Base-by-base conservation (phyloP, 1,284 basidiomycete genomes). In the Boletus sp. region DNA sequence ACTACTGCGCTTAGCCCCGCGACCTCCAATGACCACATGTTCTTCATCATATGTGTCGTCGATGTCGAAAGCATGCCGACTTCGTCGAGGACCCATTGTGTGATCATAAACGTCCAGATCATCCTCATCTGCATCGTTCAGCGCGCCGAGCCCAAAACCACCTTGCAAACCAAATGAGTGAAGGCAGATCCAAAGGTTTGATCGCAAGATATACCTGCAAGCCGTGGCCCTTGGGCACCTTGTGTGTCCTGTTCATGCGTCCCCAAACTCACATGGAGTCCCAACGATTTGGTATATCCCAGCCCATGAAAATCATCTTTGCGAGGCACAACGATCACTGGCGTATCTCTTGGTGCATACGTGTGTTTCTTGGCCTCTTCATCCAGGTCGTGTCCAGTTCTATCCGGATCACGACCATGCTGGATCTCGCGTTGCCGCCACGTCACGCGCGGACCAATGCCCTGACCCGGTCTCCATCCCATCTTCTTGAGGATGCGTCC, bases 401-500 rank as follows among this genome's bases (percentile, higher is more conserved):
- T 75, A 16, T 80, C 78, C 17, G 78, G 74, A 21, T 81, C 82
- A 19, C 74, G 76, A 38, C 83, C 69, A 68, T 91, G 87, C 71
- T 95, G 93, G 21, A 86, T 79, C 65, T 83, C 85, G 43, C 90
- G 85, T 70, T 93, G 88, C 43, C 86, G 82, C 59, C 90, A 84
- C 3, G 93, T 88, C n/a, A 98, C 80, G 10, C 95, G 86, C 2
- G 95, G 94, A 0, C 97, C 97, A 30, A 98, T 86, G 7, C 95
- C 97, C 74, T 97, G 94, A 0, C 96, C 97, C 0, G 88, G 77
- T 59, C 90, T 83, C 97, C 97, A 98, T 0, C 97, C 97, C 88
- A 98, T 97, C 75, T 94, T 95, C 76, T 89, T 90, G 52, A 99
- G 82, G 6, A 98, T 86, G 35, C 87, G 85, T 11, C 91, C 88